Evolutionary conservation across 1,284 basidiomycete species (phyloP), one percentile per base, ranked within the genome.

Genomic region (Volvariella volvacea): DNA sequence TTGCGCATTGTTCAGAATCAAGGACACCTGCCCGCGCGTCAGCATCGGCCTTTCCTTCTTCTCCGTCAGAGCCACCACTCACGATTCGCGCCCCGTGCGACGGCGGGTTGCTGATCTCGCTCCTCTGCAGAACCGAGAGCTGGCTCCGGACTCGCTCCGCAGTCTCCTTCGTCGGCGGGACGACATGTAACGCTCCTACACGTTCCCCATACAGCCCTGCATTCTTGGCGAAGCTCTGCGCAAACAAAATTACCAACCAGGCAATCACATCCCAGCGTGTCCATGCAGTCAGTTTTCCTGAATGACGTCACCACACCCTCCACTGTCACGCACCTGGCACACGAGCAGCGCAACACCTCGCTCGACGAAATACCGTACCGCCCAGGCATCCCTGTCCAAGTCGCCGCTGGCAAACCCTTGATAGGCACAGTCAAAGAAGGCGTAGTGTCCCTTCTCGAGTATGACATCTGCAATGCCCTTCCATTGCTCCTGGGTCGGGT

Each of bases 371-470:
- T 82, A 70, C 48, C 83, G 67, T 53, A 89, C 81, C 8, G 87
- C 84, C 73, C 76, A 78, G 12, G 84, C 85, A 55, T 90, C 87
- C 50, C 73, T 71, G 54, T 87, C 82, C 50, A 90, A 64, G 60
- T 92, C 80, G 3, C 92, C 91, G 55, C 87, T 91, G 22, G 90
- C 85, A 62, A 92, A 94, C 36, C 91, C 92, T 65, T 97, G 93
- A 67, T 97, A 98, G 4, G 93, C 93, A 58, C 85, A 88, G 68
- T 98, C 94, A 63, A 97, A 93, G 70, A 96, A 94, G 38, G 87
- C 88, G 63, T 83, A 94, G 63, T 94, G 92, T 15, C 77, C 73
- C 67, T 87, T 89, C 43, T 73, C 66, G 37, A 83, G 61, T 62
- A 97, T 83, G 43, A 86, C 70, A 37, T 86, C 76, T 42, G 85